Percentiles rank a stretch among this genome's conserved stretches.
These are phyloP conservation scores for Viola odorata DNA, from an alignment of 345 rosid species.

Conservation along the genomic window DNA sequence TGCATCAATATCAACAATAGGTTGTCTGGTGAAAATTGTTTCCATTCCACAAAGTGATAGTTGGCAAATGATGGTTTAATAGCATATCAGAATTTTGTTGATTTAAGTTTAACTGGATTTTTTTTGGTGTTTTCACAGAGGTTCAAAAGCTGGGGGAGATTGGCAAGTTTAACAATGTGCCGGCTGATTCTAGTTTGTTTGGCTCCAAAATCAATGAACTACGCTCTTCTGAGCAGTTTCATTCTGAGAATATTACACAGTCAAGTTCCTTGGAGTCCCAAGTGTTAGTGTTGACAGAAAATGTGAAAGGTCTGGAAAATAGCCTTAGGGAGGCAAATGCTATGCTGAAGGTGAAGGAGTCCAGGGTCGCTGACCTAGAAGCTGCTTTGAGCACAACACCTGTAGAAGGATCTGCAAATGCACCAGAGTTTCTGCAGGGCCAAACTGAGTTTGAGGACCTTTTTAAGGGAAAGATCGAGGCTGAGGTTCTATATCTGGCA, in stretches of 20 bases:
- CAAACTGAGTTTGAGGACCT: slow-evolving; percentile 44
- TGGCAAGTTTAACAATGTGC: slow-evolving; percentile 36
- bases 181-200: slow-evolving; percentile 17
- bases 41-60: too few relatives aligned
- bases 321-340: slow-evolving; percentile 44
- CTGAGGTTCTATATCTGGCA: slow-evolving; percentile 64
- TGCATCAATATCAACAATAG: too few relatives aligned
- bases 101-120: slow-evolving; percentile 6
- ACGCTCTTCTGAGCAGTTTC: slow-evolving; percentile 33
- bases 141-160: slow-evolving; percentile 48
- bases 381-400: slow-evolving; percentile 26
- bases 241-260: slow-evolving; percentile 25
- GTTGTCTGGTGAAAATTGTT: too few relatives aligned
- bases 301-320: slow-evolving; percentile 41
- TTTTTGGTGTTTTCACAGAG: slow-evolving; percentile 35
- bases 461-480: slow-evolving; percentile 68
- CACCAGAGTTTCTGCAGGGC: slow-evolving; percentile 28
- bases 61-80: background rate
- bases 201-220: slow-evolving; percentile 29
- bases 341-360: slow-evolving; percentile 41
- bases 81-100: background rate
- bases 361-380: slow-evolving; percentile 49
- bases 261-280: slow-evolving; percentile 36
- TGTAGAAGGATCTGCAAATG: slow-evolving; percentile 34
- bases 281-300: slow-evolving; percentile 40